Base-by-base conservation (phyloP, 179 eudicot species). In the Dionaea muscipula region DNA sequence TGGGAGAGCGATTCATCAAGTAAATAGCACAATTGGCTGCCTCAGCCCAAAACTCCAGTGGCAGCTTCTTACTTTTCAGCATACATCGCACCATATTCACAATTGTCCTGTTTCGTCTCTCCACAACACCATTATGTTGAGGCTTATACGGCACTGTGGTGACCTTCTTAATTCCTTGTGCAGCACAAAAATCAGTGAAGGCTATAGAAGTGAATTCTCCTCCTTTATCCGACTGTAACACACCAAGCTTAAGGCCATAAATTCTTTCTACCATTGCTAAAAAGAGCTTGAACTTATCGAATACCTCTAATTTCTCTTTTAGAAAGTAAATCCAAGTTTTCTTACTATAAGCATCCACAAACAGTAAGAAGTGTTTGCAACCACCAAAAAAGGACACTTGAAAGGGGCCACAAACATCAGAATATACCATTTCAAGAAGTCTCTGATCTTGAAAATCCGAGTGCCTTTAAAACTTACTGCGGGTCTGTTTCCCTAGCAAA, bases 321-420 rank as follows among this genome's bases (percentile, higher is more conserved):
- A 52, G 28, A 5, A 52, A 13, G 17, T 52, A 28, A 52, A 28
- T 39, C 56, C 40, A 31, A 15, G 40, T 33, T 19, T 31, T 52
- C 6, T 20, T 7, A 33, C 0, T 52, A 19, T 27, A 52, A 12
- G 15, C 40, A 52, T 52, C 28, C 13, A 48, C 22, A 26, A 52
- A 31, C 3, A 13, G 27, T 13, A 52, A 9, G 13, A 52, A 0
- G 0, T 16, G 16, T 19, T 11, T 52, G 6, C 28, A 27, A 6
- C 22, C 11, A 0, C 37, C 18, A 28, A 16, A 7, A 11, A 11
- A 52, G 1, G 3, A 2, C 28, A 21, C 23, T 2, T 26, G 7
- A 28, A 52, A 4, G 5, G 40, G 56, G 17, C 56, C 23, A 31
- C 40, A 28, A 15, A 52, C 3, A 31, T 52, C 40, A 2, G 41